Conservation (phyloP, 1,284 basidiomycete genomes). For the Ganoderma lingzhi region DNA sequence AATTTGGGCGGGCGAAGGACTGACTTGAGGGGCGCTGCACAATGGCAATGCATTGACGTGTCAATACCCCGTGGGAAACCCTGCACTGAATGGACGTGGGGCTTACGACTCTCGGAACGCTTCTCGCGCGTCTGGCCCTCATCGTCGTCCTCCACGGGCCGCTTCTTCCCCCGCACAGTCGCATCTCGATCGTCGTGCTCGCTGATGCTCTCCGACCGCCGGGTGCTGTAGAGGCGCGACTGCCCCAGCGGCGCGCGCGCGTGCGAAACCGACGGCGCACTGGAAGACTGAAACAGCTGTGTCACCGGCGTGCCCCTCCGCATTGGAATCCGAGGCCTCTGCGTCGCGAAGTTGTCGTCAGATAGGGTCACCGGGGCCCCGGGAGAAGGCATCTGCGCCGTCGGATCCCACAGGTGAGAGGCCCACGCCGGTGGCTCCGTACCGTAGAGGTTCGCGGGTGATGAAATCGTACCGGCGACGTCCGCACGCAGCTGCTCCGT, state of each 20-base stretch:
- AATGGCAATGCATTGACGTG: conserved; percentile 25
- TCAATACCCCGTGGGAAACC: conserved; percentile 33
- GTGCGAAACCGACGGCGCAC: conserved; percentile 63
- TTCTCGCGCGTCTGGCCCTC: conserved; percentile 45
- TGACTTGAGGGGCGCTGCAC: conserved; percentile 65
- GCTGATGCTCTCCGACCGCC: conserved; percentile 70
- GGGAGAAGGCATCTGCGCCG: conserved; percentile 31
- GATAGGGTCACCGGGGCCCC: conserved; percentile 33
- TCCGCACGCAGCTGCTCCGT: conserved; percentile 36
- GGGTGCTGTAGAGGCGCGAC: conserved; percentile 63
- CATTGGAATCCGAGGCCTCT: conserved; percentile 39
- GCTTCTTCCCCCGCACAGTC: conserved; percentile 73
- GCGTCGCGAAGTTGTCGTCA: conserved; percentile 43
- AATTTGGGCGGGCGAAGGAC: conserved; percentile 89
- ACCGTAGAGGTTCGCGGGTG: conserved; percentile 56
- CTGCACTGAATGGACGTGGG: conserved; percentile 21
- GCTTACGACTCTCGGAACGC: conserved; percentile 41
- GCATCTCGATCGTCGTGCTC: conserved; percentile 71
- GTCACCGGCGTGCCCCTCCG: conserved; percentile 50
- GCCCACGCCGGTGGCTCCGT: conserved; percentile 61
- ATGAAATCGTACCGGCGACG: conserved; percentile 59
- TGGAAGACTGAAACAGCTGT: conserved; percentile 81
- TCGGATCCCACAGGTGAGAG: conserved; percentile 64
- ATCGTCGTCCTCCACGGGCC: conserved; percentile 44
- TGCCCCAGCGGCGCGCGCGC: conserved; percentile 47